Evolutionary conservation across 2,329 filamentous ascomycete genomes (phyloP).

Genomic region (Lecanicillium sp.): DNA sequence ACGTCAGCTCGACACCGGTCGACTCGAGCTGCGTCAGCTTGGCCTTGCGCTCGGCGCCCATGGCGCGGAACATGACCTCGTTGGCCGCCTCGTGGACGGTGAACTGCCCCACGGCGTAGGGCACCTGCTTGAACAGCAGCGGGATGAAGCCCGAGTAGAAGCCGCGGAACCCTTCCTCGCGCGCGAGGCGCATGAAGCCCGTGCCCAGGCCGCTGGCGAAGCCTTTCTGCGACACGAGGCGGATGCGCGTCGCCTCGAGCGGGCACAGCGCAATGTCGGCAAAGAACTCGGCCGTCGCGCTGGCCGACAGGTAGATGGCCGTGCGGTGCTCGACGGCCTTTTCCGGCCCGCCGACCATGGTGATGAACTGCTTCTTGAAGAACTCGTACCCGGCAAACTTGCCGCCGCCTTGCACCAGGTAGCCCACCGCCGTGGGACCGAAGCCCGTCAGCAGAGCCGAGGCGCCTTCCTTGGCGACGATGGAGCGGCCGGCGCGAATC

Average conservation of each 20-base stretch:
- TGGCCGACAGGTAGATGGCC: slow-evolving; percentile 64
- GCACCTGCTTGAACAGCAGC: slow-evolving; percentile 81
- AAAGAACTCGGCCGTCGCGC: slow-evolving; percentile 62
- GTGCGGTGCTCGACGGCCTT: slow-evolving; percentile 37
- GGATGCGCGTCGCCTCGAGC: slow-evolving; percentile 73
- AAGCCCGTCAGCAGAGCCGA: slow-evolving; percentile 75
- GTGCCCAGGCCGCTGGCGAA: slow-evolving; percentile 66
- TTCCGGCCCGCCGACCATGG: slow-evolving; percentile 49
- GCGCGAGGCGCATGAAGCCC: slow-evolving; percentile 68
- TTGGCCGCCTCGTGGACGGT: slow-evolving; percentile 86
- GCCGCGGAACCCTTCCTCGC: slow-evolving; percentile 68
- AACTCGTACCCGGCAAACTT: slow-evolving; percentile 92
- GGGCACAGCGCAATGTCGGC: slow-evolving; percentile 81
- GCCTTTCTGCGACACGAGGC: slow-evolving; percentile 73
- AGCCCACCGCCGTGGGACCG: slow-evolving; percentile 78
- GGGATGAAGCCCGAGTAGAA: slow-evolving; percentile 91
- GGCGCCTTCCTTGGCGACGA: slow-evolving; percentile 71
- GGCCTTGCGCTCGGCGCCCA: slow-evolving; percentile 62
- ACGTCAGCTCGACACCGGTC: slow-evolving; percentile 77
- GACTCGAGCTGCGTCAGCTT: slow-evolving; percentile 62
- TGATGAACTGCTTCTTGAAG: slow-evolving; percentile 85
- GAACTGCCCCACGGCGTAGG: slow-evolving; percentile 92
- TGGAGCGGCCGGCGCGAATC: slow-evolving; percentile 69
- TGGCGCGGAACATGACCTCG: slow-evolving; percentile 61
- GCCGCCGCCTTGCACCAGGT: slow-evolving; percentile 82